phyloP scores from a whole-genome alignment of 306 rosid genomes.

The Trifolium pratense region DNA sequence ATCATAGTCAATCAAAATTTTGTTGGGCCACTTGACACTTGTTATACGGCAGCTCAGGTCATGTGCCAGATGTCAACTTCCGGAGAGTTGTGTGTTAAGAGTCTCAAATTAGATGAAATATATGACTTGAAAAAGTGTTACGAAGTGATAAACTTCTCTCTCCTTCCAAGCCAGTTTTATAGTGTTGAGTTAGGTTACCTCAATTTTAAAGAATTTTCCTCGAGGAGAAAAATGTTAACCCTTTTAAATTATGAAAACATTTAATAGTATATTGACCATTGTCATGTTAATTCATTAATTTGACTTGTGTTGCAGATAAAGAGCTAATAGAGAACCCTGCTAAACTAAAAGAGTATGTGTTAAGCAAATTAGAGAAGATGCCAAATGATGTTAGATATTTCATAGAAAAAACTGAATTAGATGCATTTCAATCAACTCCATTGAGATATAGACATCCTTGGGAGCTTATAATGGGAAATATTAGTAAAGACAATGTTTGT shows the following conservation, averaged over 20 bases:
- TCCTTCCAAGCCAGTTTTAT: too few relatives aligned
- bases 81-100: neutral
- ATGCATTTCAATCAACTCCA: slow-evolving; percentile 42
- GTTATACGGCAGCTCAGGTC: too few relatives aligned
- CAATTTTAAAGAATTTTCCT: too few relatives aligned
- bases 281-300: neutral
- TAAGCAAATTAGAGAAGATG: slow-evolving; percentile 56
- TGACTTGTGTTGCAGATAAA: slow-evolving; percentile 44
- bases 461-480: slow-evolving; percentile 69
- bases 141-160: too few relatives aligned
- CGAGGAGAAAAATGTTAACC: too few relatives aligned
- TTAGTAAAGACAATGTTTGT: slow-evolving; percentile 69
- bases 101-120: neutral
- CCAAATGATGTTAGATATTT: slow-evolving; percentile 49
- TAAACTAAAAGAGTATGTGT: slow-evolving; percentile 53
- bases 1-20: too few relatives aligned
- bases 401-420: slow-evolving; percentile 51
- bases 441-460: slow-evolving; percentile 63
- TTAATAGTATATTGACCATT: neutral
- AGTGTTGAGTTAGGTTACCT: too few relatives aligned
- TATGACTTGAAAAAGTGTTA: too few relatives aligned
- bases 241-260: neutral
- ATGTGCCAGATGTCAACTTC: too few relatives aligned
- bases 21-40: too few relatives aligned
- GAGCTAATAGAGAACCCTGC: slow-evolving; percentile 48